A percentile compares a stretch with the other conserved stretches of the same genome.
Conservation (phyloP, 2,329 filamentous ascomycete genomes). For the Cladosporium phlei region DNA sequence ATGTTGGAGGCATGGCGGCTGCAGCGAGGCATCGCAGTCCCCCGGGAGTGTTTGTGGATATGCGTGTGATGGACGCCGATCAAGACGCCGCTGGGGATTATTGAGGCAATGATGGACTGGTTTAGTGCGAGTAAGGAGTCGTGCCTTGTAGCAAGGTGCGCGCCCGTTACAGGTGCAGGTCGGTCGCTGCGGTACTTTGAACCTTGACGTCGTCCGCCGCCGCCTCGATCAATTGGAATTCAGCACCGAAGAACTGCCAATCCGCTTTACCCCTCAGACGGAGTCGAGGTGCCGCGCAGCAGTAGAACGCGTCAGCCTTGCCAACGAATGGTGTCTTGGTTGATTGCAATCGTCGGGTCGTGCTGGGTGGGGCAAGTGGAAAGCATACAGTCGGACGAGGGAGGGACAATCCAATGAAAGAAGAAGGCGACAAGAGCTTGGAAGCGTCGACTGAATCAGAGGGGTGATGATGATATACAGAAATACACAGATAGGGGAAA, state of each 20-base stretch:
- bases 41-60: neutral
- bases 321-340: neutral
- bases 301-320: conserved; percentile 11
- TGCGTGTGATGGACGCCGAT: conserved; percentile 3
- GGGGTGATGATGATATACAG: too few relatives aligned
- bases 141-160: neutral
- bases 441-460: too few relatives aligned
- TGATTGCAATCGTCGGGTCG: neutral
- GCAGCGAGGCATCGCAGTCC: conserved; percentile 13
- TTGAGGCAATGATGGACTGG: too few relatives aligned
- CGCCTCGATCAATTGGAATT: neutral
- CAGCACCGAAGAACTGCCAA: conserved; percentile 9
- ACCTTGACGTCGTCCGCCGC: conserved; percentile 6
- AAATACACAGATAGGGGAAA: too few relatives aligned
- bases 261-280: neutral
- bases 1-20: conserved; percentile 29
- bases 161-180: too few relatives aligned
- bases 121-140: conserved; percentile 4
- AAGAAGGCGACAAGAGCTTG: too few relatives aligned
- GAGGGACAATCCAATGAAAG: too few relatives aligned
- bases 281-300: conserved; percentile 2
- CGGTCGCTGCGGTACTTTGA: conserved; percentile 7
- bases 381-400: neutral
- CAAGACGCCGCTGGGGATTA: conserved; percentile 1
- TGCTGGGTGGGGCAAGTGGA: neutral